Percentiles rank a stretch among this genome's conserved stretches.
Conservation (phyloP, 306 rosid genomes). For the Rubus parviflorus region DNA sequence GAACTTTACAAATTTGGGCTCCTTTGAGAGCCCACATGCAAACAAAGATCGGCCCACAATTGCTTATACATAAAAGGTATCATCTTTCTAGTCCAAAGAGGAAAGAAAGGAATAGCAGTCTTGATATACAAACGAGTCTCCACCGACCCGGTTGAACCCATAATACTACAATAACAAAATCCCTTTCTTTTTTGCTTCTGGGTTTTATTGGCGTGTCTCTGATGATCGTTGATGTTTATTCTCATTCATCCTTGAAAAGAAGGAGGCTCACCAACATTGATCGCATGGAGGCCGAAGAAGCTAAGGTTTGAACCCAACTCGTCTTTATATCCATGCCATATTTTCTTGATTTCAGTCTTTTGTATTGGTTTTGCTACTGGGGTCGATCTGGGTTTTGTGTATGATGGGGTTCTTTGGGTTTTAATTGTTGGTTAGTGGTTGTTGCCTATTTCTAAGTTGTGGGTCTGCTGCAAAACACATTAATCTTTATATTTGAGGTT, state of each 20-base stretch:
- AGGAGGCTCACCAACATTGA: constrained; percentile 47
- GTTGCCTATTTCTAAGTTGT: not conserved
- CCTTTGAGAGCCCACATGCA: not conserved
- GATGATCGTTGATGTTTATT: constrained; percentile 54
- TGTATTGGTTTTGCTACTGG: constrained; percentile 17
- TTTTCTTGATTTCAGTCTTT: constrained; percentile 8
- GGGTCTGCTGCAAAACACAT: constrained; percentile 11
- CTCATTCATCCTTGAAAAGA: constrained; percentile 44
- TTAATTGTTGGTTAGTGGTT: constrained; percentile 7
- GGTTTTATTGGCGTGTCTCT: constrained; percentile 18
- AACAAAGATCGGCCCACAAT: not conserved
- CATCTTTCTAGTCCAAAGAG: not conserved
- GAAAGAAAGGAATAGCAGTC: not conserved
- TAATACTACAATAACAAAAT: not conserved
- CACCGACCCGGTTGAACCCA: constrained; percentile 6
- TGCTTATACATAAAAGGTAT: not conserved
- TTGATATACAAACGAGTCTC: not conserved
- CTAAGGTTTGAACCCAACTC: constrained; percentile 40
- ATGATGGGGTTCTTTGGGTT: not conserved
- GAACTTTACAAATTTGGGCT: not conserved
- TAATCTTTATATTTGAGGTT: not conserved
- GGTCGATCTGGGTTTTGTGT: constrained; percentile 42
- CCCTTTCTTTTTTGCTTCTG: not conserved
- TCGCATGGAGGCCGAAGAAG: constrained; percentile 57
- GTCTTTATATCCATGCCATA: not conserved